A percentile compares a stretch with the other conserved stretches of the same genome.
Conservation (phyloP, 805 yeast species). For the Barnettozyma californica region DNA sequence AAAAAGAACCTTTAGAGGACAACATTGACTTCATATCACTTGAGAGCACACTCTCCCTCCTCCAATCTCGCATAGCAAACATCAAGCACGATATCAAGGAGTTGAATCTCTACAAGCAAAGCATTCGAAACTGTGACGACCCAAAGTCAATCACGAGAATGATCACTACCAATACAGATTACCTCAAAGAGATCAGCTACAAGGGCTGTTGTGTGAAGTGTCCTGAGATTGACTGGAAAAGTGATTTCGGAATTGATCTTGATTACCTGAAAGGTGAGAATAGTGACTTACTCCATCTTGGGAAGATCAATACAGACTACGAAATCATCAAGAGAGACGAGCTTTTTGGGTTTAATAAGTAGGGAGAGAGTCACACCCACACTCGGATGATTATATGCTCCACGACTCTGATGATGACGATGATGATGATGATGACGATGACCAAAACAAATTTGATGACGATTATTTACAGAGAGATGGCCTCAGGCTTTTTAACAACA, state of each 20-base stretch:
- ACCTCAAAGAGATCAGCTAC: slow-evolving; percentile 24
- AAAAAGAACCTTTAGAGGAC: slow-evolving; percentile 13
- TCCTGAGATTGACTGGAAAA: slow-evolving; percentile 23
- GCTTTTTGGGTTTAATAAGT: slow-evolving; percentile 13
- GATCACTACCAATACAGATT: slow-evolving; percentile 14
- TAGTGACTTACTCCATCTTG: slow-evolving; percentile 9
- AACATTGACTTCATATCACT: slow-evolving; percentile 21
- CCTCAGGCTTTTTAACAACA: not conserved
- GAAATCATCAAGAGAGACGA: slow-evolving; percentile 24
- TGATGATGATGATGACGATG: not conserved
- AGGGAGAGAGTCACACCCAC: not conserved
- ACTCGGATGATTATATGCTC: not conserved
- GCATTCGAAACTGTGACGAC: slow-evolving; percentile 14
- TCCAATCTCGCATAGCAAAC: slow-evolving; percentile 13
- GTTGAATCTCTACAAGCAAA: slow-evolving; percentile 17
- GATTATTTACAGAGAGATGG: not conserved
- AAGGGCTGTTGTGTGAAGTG: slow-evolving; percentile 21
- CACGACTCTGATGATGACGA: not conserved
- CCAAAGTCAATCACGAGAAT: slow-evolving; percentile 14
- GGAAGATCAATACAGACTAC: slow-evolving; percentile 21
- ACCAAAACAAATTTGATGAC: not conserved
- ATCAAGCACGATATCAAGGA: slow-evolving; percentile 21
- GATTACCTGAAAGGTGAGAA: slow-evolving; percentile 8
- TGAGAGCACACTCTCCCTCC: slow-evolving; percentile 20
- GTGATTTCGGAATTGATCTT: slow-evolving; percentile 21